Conservation (phyloP, 169 alveolate species). For the Plasmodium coatneyi region DNA sequence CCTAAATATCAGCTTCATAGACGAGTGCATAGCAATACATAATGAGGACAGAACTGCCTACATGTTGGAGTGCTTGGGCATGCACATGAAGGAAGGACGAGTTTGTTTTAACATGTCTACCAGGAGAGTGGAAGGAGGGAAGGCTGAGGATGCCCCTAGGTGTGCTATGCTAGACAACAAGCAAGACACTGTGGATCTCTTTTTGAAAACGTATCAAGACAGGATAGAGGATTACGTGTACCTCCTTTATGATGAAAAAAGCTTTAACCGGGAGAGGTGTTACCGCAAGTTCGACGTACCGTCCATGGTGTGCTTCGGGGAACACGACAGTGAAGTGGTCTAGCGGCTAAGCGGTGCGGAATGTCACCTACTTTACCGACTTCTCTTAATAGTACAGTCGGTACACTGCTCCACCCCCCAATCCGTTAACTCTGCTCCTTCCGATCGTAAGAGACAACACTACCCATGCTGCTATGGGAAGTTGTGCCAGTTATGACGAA, state of each 20-base stretch:
- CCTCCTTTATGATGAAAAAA: slow-evolving; percentile 39
- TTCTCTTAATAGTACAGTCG: background rate
- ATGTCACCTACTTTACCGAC: background rate
- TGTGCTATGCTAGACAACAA: slow-evolving; percentile 48
- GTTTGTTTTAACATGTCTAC: slow-evolving; percentile 51
- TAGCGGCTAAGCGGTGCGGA: background rate
- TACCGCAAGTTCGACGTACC: slow-evolving; percentile 39
- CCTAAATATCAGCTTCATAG: slow-evolving; percentile 11
- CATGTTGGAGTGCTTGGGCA: slow-evolving; percentile 19
- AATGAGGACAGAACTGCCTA: slow-evolving; percentile 28
- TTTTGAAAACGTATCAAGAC: slow-evolving; percentile 36
- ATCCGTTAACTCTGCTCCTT: background rate
- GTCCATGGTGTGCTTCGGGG: slow-evolving; percentile 9
- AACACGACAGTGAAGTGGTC: background rate
- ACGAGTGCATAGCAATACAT: slow-evolving; percentile 26
- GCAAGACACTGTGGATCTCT: slow-evolving; percentile 7
- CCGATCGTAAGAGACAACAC: background rate
- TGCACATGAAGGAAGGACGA: slow-evolving; percentile 11
- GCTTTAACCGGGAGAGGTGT: slow-evolving; percentile 18
- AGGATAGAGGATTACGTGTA: slow-evolving; percentile 40
- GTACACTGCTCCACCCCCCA: background rate
- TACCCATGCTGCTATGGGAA: background rate
- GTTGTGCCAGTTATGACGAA: background rate
- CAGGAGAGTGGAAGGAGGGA: background rate
- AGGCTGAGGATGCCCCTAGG: background rate